phyloP scores from a whole-genome alignment of 805 yeast genomes.

The Ogataea saltuana region DNA sequence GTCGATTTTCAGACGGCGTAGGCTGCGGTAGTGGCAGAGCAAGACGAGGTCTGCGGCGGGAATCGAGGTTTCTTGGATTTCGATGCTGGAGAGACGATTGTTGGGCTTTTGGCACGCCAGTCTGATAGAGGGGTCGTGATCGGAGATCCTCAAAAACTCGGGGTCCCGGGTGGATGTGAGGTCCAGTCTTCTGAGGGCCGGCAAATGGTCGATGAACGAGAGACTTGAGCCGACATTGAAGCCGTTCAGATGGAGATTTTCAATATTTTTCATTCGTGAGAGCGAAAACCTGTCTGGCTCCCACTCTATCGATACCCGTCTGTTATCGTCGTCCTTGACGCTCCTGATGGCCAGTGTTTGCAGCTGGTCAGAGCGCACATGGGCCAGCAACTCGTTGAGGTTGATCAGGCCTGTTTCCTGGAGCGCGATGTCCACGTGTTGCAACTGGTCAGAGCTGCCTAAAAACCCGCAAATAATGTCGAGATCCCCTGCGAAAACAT shows the following conservation, averaged over 20 bases:
- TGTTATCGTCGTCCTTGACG: constrained; percentile 14
- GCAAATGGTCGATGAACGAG: constrained; percentile 9
- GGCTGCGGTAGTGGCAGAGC: not conserved
- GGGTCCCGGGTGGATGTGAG: constrained; percentile 16
- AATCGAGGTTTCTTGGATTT: not conserved
- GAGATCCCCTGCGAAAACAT: constrained; percentile 4
- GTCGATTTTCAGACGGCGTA: not conserved
- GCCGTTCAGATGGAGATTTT: constrained; percentile 8
- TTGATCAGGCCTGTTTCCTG: constrained; percentile 10
- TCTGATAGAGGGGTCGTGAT: not conserved
- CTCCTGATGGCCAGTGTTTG: constrained; percentile 6
- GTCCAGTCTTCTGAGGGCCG: constrained; percentile 3
- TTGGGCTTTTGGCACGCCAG: not conserved
- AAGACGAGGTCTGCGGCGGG: not conserved
- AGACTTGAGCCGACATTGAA: constrained; percentile 8
- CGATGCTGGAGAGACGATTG: not conserved
- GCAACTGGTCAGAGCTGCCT: constrained; percentile 3
- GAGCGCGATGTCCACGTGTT: constrained; percentile 3
- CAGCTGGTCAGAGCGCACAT: constrained; percentile 3
- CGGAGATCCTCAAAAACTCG: constrained; percentile 4
- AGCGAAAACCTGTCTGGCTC: constrained; percentile 10
- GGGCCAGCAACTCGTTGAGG: constrained; percentile 2
- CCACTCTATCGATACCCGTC: constrained; percentile 14
- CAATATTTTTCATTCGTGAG: constrained; percentile 1
- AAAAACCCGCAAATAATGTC: constrained; percentile 10